phyloP scores from a whole-genome alignment of 2,329 filamentous ascomycete species.

The Ophiostoma angusticollis region DNA sequence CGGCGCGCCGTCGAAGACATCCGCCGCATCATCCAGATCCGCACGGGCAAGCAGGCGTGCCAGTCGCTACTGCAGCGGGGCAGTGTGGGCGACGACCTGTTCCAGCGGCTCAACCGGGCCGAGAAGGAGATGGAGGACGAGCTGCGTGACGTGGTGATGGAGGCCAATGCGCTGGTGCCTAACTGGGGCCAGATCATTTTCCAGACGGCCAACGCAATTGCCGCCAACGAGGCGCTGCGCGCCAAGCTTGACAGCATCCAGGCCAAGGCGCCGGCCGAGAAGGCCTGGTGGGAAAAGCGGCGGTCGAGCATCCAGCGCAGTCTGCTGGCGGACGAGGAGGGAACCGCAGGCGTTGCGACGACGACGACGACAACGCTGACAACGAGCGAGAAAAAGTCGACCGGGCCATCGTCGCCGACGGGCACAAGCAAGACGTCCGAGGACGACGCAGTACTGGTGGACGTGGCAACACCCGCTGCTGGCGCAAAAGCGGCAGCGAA shows the following conservation, averaged over 20 bases:
- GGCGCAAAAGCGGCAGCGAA: not conserved
- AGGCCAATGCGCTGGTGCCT: conserved; percentile 83
- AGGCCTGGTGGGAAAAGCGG: conserved; percentile 86
- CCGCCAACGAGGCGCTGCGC: conserved; percentile 67
- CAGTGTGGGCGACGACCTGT: conserved; percentile 89
- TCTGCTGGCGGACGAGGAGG: conserved; percentile 74
- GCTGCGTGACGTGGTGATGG: conserved; percentile 80
- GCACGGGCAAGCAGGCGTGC: conserved; percentile 78
- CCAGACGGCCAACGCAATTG: conserved; percentile 94
- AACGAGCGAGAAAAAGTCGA: conserved; percentile 57
- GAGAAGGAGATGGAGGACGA: conserved; percentile 98
- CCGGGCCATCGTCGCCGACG: conserved; percentile 1
- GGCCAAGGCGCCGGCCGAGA: conserved; percentile 57
- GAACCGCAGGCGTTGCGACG: conserved; percentile 44
- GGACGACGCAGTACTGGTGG: conserved; percentile 68
- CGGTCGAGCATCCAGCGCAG: conserved; percentile 58
- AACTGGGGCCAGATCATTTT: conserved; percentile 94
- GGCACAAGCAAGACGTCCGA: conserved; percentile 38
- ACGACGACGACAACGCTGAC: conserved; percentile 55
- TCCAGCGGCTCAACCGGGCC: conserved; percentile 80
- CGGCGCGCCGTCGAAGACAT: conserved; percentile 89
- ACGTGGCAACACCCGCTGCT: conserved; percentile 25
- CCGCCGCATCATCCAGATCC: conserved; percentile 75
- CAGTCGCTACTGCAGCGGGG: conserved; percentile 73
- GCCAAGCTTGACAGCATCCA: conserved; percentile 64